These are phyloP conservation scores for Serpula lacrymans DNA, from an alignment of 768 basidiomycete genomes.

Conservation along the genomic window DNA sequence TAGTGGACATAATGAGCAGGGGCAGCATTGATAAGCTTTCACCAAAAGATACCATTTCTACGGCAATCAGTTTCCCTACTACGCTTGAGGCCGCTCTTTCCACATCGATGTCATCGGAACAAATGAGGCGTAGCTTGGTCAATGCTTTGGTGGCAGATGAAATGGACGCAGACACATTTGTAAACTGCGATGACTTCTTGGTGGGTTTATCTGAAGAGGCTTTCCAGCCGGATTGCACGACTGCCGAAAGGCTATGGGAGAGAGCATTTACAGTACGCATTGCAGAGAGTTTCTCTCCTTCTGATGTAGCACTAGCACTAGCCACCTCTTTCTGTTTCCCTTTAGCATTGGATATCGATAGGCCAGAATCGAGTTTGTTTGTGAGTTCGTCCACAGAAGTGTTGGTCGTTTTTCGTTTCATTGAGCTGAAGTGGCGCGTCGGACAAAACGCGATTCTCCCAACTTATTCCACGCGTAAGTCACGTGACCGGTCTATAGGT, in stretches of 20 bases:
- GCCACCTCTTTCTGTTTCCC: slow-evolving; percentile 21
- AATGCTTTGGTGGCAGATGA: slow-evolving; percentile 43
- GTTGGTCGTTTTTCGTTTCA: neutral
- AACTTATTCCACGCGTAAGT: no score
- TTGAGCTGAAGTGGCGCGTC: neutral
- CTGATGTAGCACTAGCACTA: slow-evolving; percentile 13
- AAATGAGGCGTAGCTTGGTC: slow-evolving; percentile 40
- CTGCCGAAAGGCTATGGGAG: slow-evolving; percentile 51
- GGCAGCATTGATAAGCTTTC: neutral
- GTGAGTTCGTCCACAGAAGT: slow-evolving; percentile 25
- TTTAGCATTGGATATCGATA: slow-evolving; percentile 26
- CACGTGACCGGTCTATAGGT: no score
- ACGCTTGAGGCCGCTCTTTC: slow-evolving; percentile 73
- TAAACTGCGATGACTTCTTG: slow-evolving; percentile 22
- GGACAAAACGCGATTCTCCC: no score
- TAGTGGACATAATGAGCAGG: slow-evolving; percentile 22
- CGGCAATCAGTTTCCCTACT: slow-evolving; percentile 58
- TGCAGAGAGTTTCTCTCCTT: slow-evolving; percentile 38
- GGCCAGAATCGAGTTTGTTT: slow-evolving; percentile 23
- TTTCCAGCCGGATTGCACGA: slow-evolving; percentile 64
- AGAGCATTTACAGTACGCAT: slow-evolving; percentile 67
- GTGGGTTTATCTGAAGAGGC: slow-evolving; percentile 21
- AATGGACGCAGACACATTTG: slow-evolving; percentile 31
- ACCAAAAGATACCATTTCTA: slow-evolving; percentile 57
- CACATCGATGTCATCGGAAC: slow-evolving; percentile 53